phyloP scores from a whole-genome alignment of 192 early-diverging fungal genomes.

The Coemansia sp. region DNA sequence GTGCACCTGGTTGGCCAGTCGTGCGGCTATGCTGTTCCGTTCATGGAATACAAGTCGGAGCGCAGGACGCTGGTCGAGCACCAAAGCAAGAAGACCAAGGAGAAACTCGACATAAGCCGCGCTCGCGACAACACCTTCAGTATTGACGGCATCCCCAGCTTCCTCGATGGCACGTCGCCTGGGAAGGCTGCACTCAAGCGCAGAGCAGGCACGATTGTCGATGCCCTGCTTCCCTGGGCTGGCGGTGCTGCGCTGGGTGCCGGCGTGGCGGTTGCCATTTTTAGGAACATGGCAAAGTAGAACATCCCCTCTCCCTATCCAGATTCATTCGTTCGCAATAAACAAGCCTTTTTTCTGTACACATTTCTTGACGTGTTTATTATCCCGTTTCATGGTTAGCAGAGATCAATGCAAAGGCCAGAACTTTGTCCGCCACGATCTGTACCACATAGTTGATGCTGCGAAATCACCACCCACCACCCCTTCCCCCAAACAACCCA shows the following conservation, averaged over 20 bases:
- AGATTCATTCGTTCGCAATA: no score
- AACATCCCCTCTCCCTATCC: no score
- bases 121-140: slow-evolving; percentile 50
- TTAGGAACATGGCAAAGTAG: background rate
- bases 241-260: slow-evolving; percentile 41
- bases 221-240: slow-evolving; percentile 25
- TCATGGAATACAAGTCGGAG: slow-evolving; percentile 57
- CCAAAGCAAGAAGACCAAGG: slow-evolving; percentile 41
- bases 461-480: no score
- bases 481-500: no score
- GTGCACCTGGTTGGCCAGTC: slow-evolving; percentile 59
- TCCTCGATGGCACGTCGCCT: slow-evolving; percentile 27
- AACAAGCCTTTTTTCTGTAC: no score
- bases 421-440: no score
- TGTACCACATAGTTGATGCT: no score
- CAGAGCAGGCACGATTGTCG: background rate
- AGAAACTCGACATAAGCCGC: slow-evolving; percentile 37
- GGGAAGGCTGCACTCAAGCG: slow-evolving; percentile 4
- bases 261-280: slow-evolving; percentile 15
- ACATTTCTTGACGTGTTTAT: no score
- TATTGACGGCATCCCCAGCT: slow-evolving; percentile 62
- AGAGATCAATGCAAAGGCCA: no score
- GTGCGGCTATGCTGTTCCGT: slow-evolving; percentile 65
- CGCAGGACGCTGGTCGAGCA: slow-evolving; percentile 55
- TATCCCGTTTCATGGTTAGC: no score